phyloP scores from a whole-genome alignment of 2,329 filamentous ascomycete genomes.

The Meredithiella fracta region DNA sequence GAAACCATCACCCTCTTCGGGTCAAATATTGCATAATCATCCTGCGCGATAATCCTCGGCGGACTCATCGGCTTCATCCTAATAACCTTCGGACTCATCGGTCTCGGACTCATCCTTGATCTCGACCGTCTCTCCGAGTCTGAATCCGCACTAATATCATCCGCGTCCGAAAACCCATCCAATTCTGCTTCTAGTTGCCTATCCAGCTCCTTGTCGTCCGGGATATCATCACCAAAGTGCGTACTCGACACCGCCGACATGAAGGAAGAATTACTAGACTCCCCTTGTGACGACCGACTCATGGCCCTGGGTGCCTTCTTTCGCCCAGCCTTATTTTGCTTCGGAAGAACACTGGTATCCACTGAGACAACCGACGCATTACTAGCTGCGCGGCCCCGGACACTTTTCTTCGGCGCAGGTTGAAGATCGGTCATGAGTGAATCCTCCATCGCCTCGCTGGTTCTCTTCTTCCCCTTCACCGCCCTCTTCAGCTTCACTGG shows the following conservation, averaged over 20 bases:
- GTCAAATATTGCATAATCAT: constrained; percentile 37
- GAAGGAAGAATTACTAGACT: constrained; percentile 29
- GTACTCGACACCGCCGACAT: constrained; percentile 35
- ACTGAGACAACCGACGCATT: constrained; percentile 22
- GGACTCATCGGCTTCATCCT: background rate
- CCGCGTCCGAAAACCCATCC: constrained; percentile 38
- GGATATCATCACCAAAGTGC: constrained; percentile 26
- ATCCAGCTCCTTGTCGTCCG: constrained; percentile 49
- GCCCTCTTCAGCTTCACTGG: constrained; percentile 24
- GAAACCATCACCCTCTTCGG: constrained; percentile 27
- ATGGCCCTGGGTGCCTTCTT: constrained; percentile 29
- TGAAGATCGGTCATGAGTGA: constrained; percentile 27
- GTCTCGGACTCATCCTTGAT: background rate
- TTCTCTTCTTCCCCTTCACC: constrained; percentile 37
- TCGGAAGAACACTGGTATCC: background rate
- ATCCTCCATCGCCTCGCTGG: constrained; percentile 42
- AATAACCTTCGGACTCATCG: constrained; percentile 2
- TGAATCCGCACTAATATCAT: constrained; percentile 30
- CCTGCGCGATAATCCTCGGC: background rate
- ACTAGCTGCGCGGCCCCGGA: constrained; percentile 34
- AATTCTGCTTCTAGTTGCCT: constrained; percentile 49
- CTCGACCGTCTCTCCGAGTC: constrained; percentile 25
- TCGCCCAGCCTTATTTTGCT: constrained; percentile 19
- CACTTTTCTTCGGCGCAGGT: constrained; percentile 43
- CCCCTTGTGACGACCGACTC: constrained; percentile 17